phyloP scores from a whole-genome alignment of 1,139 yeast genomes.

The Protomyces macrosporus region DNA sequence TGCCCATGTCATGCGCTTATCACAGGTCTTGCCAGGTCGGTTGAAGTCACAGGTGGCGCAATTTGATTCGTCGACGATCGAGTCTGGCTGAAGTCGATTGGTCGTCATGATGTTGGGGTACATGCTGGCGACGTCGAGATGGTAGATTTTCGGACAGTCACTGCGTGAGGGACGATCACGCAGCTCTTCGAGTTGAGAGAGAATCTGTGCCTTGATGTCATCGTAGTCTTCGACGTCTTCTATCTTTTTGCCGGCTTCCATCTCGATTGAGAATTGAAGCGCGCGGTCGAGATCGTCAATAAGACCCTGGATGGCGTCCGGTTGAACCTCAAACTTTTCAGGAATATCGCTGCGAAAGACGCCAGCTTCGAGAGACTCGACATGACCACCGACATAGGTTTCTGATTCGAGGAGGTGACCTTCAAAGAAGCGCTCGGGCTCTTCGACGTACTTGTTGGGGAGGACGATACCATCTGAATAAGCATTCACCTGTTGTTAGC shows the following conservation, averaged over 20 bases:
- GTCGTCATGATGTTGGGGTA: constrained; percentile 98
- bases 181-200: constrained; percentile 51
- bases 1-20: constrained; percentile 86
- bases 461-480: constrained; percentile 67
- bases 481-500: constrained; percentile 57
- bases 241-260: constrained; percentile 66
- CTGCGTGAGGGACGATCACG: constrained; percentile 57
- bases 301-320: constrained; percentile 70
- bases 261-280: constrained; percentile 73
- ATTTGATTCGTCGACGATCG: constrained; percentile 90
- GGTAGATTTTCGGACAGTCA: constrained; percentile 86
- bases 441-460: constrained; percentile 92
- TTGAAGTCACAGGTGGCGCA: constrained; percentile 98
- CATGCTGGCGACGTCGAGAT: constrained; percentile 99
- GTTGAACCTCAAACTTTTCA: constrained; percentile 69
- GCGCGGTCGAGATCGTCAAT: constrained; percentile 68
- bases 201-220: constrained; percentile 56
- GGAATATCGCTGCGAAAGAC: constrained; percentile 88
- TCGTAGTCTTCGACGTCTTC: constrained; percentile 77
- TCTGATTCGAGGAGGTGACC: constrained; percentile 93
- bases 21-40: constrained; percentile 90
- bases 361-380: constrained; percentile 95
- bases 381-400: constrained; percentile 98
- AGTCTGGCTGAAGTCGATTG: constrained; percentile 94
- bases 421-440: constrained; percentile 84